Evolutionary conservation across 78 protist species (phyloP).

Genomic region (Corallochytrium limacisporum): DNA sequence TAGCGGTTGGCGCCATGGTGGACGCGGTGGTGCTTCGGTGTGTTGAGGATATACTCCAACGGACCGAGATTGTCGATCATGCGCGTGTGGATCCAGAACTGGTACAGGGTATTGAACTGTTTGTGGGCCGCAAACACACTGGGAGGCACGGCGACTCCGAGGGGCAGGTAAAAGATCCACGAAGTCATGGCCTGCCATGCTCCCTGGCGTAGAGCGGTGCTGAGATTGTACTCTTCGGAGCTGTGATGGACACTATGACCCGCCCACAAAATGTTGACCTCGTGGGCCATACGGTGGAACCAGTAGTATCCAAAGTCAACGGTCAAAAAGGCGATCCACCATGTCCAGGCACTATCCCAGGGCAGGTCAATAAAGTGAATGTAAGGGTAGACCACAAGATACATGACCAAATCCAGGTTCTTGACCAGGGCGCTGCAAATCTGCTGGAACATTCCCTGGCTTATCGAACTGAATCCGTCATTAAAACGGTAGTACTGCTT

Average conservation of each 20-base stretch:
- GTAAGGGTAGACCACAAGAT: background rate
- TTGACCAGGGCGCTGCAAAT: background rate
- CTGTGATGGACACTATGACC: constrained; percentile 47
- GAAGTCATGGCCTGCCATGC: constrained; percentile 14
- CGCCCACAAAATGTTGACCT: constrained; percentile 51
- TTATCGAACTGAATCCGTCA: background rate
- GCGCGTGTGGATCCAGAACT: constrained; percentile 54
- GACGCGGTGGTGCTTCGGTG: constrained; percentile 61
- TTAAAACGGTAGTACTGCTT: background rate
- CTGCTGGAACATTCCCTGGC: background rate
- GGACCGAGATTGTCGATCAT: constrained; percentile 18
- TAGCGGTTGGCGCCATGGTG: constrained; percentile 50
- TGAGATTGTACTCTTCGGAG: constrained; percentile 34
- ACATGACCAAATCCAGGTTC: background rate
- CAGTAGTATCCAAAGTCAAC: background rate
- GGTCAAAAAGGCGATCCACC: background rate
- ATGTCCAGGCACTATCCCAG: background rate
- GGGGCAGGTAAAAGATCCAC: constrained; percentile 39
- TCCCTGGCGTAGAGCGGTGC: constrained; percentile 18
- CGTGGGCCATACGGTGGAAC: constrained; percentile 1
- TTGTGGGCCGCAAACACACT: constrained; percentile 13
- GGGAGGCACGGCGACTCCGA: constrained; percentile 38
- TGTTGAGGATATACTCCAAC: constrained; percentile 35
- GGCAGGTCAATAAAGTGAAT: background rate
- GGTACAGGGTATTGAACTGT: constrained; percentile 40